These are phyloP conservation scores for Phycomyces blakesleeanus DNA, from an alignment of 192 early-diverging fungal species.

Conservation along the genomic window DNA sequence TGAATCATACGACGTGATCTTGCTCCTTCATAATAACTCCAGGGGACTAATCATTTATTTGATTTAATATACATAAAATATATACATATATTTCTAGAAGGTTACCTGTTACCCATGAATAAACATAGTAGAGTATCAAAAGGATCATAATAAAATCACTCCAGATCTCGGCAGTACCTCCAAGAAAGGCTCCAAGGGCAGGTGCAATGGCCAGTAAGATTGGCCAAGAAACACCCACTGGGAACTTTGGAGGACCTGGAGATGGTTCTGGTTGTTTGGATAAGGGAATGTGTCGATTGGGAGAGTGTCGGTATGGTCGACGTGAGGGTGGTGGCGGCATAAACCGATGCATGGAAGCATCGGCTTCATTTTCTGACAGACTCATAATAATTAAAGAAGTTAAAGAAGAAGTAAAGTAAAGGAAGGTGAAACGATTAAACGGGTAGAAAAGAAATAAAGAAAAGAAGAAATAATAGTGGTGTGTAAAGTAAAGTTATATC, in stretches of 20 bases:
- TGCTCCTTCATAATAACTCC: conserved; percentile 56
- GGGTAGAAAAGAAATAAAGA: too few species aligned
- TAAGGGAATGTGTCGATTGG: neutral
- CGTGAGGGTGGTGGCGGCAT: neutral
- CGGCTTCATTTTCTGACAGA: too few species aligned
- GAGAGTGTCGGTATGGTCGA: neutral
- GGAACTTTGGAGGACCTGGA: conserved; percentile 1
- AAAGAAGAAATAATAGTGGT: too few species aligned
- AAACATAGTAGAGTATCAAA: conserved; percentile 56
- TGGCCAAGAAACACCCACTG: conserved; percentile 42
- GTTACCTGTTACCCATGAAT: conserved; percentile 60
- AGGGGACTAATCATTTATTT: conserved; percentile 45
- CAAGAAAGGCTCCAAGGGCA: conserved; percentile 51
- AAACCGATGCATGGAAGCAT: too few species aligned
- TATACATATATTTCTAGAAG: too few species aligned
- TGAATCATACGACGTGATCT: conserved; percentile 41
- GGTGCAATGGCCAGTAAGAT: conserved; percentile 55
- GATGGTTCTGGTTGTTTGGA: conserved; percentile 1
- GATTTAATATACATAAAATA: too few species aligned
- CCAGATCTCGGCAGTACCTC: conserved; percentile 56
- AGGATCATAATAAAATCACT: conserved; percentile 53
- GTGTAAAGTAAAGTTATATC: too few species aligned
- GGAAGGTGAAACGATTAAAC: too few species aligned
- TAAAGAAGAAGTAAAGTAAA: too few species aligned
- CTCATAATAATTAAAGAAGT: too few species aligned